Evolutionary conservation across 2,329 filamentous ascomycete species (phyloP).

Genomic region (Cladobotryum protrusum): DNA sequence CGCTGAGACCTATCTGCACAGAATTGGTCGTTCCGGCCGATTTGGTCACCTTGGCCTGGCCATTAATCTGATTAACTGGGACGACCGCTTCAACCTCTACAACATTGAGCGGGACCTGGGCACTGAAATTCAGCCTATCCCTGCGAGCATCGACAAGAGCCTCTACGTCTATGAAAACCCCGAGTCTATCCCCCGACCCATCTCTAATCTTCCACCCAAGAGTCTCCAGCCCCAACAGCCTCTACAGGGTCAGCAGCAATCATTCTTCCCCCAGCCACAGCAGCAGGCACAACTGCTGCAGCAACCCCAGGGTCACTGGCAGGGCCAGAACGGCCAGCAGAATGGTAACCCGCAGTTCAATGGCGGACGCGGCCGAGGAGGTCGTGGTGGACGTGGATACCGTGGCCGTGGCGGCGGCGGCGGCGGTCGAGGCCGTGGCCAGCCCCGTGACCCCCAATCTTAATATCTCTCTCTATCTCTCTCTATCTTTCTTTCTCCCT

Average conservation of each 20-base stretch:
- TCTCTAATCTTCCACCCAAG: constrained; percentile 42
- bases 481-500: constrained; percentile 5
- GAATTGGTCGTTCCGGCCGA: constrained; percentile 93
- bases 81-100: constrained; percentile 97
- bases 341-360: constrained; percentile 29
- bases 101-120: constrained; percentile 96
- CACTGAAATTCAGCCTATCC: constrained; percentile 97
- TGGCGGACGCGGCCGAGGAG: constrained; percentile 32
- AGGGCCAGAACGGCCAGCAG: constrained; percentile 33
- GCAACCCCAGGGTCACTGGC: constrained; percentile 33
- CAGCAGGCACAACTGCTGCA: constrained; percentile 27
- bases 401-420: constrained; percentile 27
- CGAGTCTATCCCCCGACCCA: constrained; percentile 84
- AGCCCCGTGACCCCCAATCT: constrained; percentile 29
- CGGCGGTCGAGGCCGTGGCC: constrained; percentile 31
- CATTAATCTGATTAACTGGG: constrained; percentile 99
- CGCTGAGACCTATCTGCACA: constrained; percentile 95
- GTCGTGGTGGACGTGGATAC: constrained; percentile 34
- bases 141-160: constrained; percentile 89
- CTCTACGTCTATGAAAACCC: constrained; percentile 97
- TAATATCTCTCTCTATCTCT: constrained; percentile 18
- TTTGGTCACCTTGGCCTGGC: constrained; percentile 96
- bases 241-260: constrained; percentile 1
- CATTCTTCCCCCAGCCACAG: constrained; percentile 19
- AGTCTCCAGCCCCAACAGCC: constrained; percentile 24